These are phyloP conservation scores for Mycena sanguinolenta DNA, from an alignment of 768 basidiomycete genomes.

Conservation along the genomic window DNA sequence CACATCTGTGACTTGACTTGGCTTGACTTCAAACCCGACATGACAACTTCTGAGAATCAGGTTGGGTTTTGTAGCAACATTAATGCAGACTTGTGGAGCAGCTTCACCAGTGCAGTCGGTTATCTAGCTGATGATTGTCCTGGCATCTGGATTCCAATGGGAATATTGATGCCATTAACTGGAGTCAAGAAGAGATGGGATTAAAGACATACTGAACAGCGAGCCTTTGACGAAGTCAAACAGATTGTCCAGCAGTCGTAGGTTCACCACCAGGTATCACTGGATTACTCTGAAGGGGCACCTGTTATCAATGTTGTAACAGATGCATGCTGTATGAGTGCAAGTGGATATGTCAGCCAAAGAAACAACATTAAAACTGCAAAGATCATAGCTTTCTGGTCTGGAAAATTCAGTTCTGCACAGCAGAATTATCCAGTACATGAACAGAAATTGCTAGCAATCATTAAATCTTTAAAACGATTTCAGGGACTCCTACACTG, in stretches of 20 bases:
- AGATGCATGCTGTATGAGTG: conserved; percentile 47
- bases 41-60: too few relatives aligned
- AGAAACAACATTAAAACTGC: conserved; percentile 44
- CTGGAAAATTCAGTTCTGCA: conserved; percentile 50
- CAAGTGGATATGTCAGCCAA: conserved; percentile 46
- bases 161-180: conserved; percentile 46
- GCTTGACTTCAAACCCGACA: too few relatives aligned
- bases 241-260: conserved; percentile 27
- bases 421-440: conserved; percentile 58
- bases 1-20: too few relatives aligned
- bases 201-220: conserved; percentile 46
- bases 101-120: conserved; percentile 48
- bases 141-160: conserved; percentile 50
- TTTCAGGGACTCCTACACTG: conserved; percentile 50
- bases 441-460: conserved; percentile 54
- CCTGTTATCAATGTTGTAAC: conserved; percentile 47
- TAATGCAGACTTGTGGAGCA: conserved; percentile 49
- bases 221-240: conserved; percentile 55
- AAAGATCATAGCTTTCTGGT: conserved; percentile 49
- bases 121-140: conserved; percentile 52
- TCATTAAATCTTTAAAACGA: conserved; percentile 50
- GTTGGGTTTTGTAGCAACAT: too few relatives aligned
- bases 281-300: conserved; percentile 36
- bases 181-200: conserved; percentile 42
- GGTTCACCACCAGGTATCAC: conserved; percentile 41